phyloP scores from a whole-genome alignment of 2,329 filamentous ascomycete species.

The Lachnum nothofagi region DNA sequence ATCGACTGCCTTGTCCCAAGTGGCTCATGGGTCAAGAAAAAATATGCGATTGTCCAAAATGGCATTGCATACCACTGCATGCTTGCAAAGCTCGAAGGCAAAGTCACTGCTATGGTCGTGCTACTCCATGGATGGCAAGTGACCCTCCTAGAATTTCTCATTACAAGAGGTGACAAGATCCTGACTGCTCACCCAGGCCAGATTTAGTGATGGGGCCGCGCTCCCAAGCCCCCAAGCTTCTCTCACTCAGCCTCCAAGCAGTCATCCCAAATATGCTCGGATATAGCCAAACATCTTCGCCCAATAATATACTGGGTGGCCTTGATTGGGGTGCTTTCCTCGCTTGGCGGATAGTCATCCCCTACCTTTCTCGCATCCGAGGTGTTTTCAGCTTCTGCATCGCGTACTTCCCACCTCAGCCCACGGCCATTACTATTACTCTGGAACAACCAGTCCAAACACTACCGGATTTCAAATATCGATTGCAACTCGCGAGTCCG shows the following conservation, averaged over 20 bases:
- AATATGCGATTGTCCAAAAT: not conserved
- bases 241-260: conserved; percentile 51
- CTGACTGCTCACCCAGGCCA: not conserved
- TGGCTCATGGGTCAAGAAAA: not conserved
- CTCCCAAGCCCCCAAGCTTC: not conserved
- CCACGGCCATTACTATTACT: conserved; percentile 61
- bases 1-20: not conserved
- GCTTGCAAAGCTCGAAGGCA: not conserved
- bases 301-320: conserved; percentile 47
- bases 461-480: not conserved
- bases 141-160: not conserved
- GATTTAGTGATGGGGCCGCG: not conserved
- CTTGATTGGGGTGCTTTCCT: conserved; percentile 86
- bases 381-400: conserved; percentile 77
- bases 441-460: conserved; percentile 49
- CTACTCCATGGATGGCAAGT: not conserved
- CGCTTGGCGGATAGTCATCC: conserved; percentile 67
- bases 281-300: conserved; percentile 66
- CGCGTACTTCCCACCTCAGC: conserved; percentile 64
- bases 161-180: not conserved
- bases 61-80: not conserved
- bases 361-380: conserved; percentile 64
- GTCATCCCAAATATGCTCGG: conserved; percentile 73
- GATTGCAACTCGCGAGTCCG: not conserved
- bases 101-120: not conserved